Evolutionary conservation across 2,329 filamentous ascomycete species (phyloP).

Genomic region (Aspergillus pseudoglaucus): DNA sequence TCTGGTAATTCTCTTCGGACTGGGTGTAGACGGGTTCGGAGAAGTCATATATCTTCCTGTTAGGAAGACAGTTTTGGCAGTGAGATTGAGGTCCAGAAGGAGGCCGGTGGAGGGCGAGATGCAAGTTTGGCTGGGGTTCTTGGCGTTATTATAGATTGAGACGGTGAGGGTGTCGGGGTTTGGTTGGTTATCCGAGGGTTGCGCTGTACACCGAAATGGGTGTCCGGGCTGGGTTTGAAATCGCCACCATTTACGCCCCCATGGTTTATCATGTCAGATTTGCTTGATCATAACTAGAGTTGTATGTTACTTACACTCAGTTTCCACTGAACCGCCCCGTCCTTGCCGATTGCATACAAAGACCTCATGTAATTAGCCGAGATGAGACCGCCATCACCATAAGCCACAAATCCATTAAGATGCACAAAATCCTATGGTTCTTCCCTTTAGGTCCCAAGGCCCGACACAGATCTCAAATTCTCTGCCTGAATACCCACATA

Average conservation of each 20-base stretch:
- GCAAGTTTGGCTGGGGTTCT: conserved; percentile 9
- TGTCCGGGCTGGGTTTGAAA: conserved; percentile 12
- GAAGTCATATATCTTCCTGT: conserved; percentile 14
- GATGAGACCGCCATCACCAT: conserved; percentile 15
- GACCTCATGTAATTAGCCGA: conserved; percentile 18
- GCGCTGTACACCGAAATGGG: conserved; percentile 24
- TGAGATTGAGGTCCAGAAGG: conserved; percentile 14
- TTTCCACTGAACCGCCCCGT: conserved; percentile 21
- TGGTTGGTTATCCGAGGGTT: conserved; percentile 25
- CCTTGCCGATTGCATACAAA: conserved; percentile 15
- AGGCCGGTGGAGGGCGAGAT: too few relatives aligned
- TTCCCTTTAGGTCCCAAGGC: conserved; percentile 7
- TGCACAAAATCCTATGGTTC: conserved; percentile 18
- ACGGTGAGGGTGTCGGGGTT: conserved; percentile 20
- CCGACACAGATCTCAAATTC: conserved; percentile 7
- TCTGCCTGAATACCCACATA: conserved; percentile 13
- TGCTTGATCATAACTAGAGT: not conserved
- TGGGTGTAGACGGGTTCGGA: conserved; percentile 15
- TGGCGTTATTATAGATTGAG: conserved; percentile 24
- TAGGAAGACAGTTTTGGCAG: conserved; percentile 12
- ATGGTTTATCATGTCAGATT: not conserved
- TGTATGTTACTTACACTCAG: conserved; percentile 12
- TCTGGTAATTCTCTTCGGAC: conserved; percentile 22
- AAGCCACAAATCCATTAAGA: conserved; percentile 17
- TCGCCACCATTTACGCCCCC: conserved; percentile 21